These are phyloP conservation scores for Malassezia pachydermatis DNA, from an alignment of 1,284 basidiomycete species.

Conservation along the genomic window DNA sequence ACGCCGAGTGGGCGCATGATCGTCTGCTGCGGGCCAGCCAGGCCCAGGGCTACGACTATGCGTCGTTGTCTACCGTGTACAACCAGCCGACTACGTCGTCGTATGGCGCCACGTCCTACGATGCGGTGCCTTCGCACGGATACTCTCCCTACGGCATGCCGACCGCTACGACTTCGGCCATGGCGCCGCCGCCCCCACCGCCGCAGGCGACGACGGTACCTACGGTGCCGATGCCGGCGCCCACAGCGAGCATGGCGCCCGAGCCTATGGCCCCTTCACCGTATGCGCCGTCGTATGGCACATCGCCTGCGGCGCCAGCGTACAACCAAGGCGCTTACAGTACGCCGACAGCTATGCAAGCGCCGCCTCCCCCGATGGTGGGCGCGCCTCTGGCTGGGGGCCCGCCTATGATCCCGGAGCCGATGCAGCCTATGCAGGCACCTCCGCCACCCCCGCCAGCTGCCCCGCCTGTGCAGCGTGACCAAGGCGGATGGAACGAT, in stretches of 20 bases:
- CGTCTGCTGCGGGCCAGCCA: conserved; percentile 16
- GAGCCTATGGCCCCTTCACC: conserved; percentile 8
- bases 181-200: conserved; percentile 9
- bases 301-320: conserved; percentile 30
- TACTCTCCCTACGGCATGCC: conserved; percentile 6
- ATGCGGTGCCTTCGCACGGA: background rate
- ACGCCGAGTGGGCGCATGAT: conserved; percentile 19
- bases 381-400: conserved; percentile 49
- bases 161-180: conserved; percentile 16
- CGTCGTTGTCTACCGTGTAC: background rate
- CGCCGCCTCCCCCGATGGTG: conserved; percentile 30
- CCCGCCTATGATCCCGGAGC: conserved; percentile 20
- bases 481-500: conserved; percentile 84
- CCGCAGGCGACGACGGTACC: conserved; percentile 21
- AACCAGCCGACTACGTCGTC: conserved; percentile 17
- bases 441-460: conserved; percentile 44
- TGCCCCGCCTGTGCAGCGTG: conserved; percentile 54
- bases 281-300: conserved; percentile 3
- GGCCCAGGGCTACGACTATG: conserved; percentile 4
- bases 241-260: conserved; percentile 10
- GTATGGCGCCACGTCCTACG: conserved; percentile 13
- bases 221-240: conserved; percentile 17
- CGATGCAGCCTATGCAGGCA: conserved; percentile 8
- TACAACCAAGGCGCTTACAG: conserved; percentile 35
- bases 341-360: conserved; percentile 32